Percentiles rank a stretch among this genome's conserved stretches.
Conservation (phyloP, 2,329 filamentous ascomycete species). For the Penicillium vulpinum region DNA sequence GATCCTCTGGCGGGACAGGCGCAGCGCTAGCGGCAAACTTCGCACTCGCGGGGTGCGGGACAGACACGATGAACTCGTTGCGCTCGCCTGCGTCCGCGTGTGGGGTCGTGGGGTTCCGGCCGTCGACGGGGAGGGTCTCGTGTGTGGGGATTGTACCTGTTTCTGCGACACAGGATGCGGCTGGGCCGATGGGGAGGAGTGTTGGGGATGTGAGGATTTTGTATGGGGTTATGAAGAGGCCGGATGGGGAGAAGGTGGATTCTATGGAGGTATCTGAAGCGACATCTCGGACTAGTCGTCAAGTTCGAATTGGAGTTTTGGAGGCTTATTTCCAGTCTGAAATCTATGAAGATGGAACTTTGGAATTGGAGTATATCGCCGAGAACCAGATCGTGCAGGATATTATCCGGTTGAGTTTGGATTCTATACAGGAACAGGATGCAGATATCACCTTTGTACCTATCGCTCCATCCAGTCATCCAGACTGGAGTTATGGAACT, state of each 20-base stretch:
- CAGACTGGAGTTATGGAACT: slow-evolving; percentile 16
- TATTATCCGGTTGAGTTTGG: slow-evolving; percentile 51
- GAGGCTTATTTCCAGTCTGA: slow-evolving; percentile 58
- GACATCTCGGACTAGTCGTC: not conserved
- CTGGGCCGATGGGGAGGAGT: slow-evolving; percentile 57
- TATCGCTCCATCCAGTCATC: slow-evolving; percentile 48
- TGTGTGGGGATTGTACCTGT: slow-evolving; percentile 56
- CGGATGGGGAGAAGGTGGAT: not conserved
- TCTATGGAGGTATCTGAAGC: not conserved
- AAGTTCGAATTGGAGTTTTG: slow-evolving; percentile 49
- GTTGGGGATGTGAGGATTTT: slow-evolving; percentile 29
- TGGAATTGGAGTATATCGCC: slow-evolving; percentile 16
- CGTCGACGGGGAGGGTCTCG: slow-evolving; percentile 56
- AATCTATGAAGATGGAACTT: slow-evolving; percentile 8
- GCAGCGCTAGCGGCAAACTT: slow-evolving; percentile 61
- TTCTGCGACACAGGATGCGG: slow-evolving; percentile 57
- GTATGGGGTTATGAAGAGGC: slow-evolving; percentile 29
- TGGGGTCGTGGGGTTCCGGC: slow-evolving; percentile 60
- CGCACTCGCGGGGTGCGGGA: slow-evolving; percentile 59
- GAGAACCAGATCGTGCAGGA: slow-evolving; percentile 61
- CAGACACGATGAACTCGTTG: slow-evolving; percentile 64
- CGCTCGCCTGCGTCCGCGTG: slow-evolving; percentile 63
- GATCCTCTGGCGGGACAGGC: slow-evolving; percentile 63
- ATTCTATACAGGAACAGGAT: not conserved
- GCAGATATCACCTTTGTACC: slow-evolving; percentile 44